Conservation (phyloP, 1,284 basidiomycete genomes). For the Ganoderma sinense region DNA sequence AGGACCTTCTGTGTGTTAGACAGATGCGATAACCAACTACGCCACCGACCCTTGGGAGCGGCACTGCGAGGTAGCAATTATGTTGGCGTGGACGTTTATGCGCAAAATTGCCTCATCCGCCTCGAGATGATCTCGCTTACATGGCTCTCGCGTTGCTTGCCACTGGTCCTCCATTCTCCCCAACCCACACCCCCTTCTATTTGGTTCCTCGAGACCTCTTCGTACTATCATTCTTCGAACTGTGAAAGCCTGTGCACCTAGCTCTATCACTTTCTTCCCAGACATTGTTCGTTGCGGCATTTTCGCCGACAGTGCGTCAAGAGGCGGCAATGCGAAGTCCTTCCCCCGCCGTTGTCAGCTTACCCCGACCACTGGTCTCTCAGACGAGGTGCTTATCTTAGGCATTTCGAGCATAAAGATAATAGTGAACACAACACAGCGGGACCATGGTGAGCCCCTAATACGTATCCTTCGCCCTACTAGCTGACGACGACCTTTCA, state of each 20-base stretch:
- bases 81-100: background rate
- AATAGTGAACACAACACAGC: background rate
- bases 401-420: no score
- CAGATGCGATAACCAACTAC: slow-evolving; percentile 86
- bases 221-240: background rate
- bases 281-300: background rate
- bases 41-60: slow-evolving; percentile 49
- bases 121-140: background rate
- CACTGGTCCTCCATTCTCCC: background rate
- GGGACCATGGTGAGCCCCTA: background rate
- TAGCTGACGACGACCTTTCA: no score
- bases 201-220: background rate
- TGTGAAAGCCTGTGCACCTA: no score
- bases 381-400: background rate
- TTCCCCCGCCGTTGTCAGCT: no score
- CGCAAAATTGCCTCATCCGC: slow-evolving; percentile 3
- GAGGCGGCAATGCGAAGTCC: no score
- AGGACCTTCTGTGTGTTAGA: slow-evolving; percentile 68
- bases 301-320: background rate
- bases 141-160: background rate
- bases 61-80: background rate
- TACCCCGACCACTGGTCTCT: no score
- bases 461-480: background rate
- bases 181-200: background rate
- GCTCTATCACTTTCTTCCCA: no score